These are phyloP conservation scores for Hsuehochloa calcarea DNA, from an alignment of 176 grass and related monocot species.

Conservation along the genomic window DNA sequence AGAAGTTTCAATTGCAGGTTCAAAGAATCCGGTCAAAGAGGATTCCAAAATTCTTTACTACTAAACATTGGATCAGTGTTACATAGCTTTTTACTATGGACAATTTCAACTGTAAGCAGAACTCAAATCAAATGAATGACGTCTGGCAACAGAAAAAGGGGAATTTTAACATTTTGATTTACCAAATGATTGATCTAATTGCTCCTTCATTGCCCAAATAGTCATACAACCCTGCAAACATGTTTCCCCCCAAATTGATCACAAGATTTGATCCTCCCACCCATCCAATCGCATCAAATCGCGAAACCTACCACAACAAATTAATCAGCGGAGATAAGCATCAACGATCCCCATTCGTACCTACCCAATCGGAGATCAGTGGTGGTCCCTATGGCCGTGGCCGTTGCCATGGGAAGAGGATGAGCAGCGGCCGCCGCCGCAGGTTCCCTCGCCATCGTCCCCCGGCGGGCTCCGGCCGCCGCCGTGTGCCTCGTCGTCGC, in stretches of 20 bases:
- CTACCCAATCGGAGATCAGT: conserved; percentile 17
- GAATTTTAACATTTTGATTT: neutral
- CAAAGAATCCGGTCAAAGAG: neutral
- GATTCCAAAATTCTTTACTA: neutral
- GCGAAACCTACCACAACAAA: neutral
- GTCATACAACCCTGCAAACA: neutral
- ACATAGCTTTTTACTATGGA: neutral
- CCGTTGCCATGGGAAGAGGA: conserved; percentile 48
- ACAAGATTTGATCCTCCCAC: neutral
- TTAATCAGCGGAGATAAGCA: neutral
- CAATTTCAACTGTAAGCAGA: neutral
- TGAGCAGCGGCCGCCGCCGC: conserved; percentile 3
- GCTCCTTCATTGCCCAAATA: neutral
- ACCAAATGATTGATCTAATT: neutral
- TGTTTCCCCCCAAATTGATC: neutral
- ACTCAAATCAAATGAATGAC: neutral
- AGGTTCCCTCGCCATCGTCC: conserved; percentile 31
- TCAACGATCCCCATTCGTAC: neutral
- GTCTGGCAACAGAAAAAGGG: neutral
- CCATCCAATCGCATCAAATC: neutral
- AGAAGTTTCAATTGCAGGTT: neutral
- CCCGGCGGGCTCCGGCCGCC: conserved; percentile 11
- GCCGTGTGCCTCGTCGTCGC: conserved; percentile 65
- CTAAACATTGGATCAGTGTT: neutral
- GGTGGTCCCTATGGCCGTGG: conserved; percentile 8